Conservation (phyloP, 2,329 filamentous ascomycete species). For the Xenosphaeropsis pyriputrescens region DNA sequence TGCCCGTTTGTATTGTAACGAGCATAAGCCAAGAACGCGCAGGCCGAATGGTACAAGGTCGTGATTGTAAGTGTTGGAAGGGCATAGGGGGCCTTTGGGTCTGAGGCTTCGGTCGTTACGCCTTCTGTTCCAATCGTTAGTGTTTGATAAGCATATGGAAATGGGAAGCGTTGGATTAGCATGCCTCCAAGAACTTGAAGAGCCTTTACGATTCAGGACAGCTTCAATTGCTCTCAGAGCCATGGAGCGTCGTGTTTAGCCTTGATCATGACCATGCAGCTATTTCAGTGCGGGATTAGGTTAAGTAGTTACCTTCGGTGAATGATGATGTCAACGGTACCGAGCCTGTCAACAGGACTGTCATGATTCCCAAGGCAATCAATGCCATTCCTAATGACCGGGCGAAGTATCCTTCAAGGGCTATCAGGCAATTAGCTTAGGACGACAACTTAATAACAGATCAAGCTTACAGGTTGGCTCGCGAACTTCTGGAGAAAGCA, state of each 20-base stretch:
- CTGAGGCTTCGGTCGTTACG: constrained; percentile 25
- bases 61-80: constrained; percentile 44
- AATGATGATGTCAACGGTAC: constrained; percentile 36
- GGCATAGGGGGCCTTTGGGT: constrained; percentile 38
- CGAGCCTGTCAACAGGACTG: constrained; percentile 46
- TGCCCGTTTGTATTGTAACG: constrained; percentile 35
- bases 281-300: too few species aligned
- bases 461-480: constrained; percentile 33
- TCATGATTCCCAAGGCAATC: constrained; percentile 38
- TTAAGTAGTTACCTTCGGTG: constrained; percentile 10
- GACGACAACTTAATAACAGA: not conserved
- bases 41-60: constrained; percentile 37
- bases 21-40: constrained; percentile 43
- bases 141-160: too few species aligned
- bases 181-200: too few species aligned
- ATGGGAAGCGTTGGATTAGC: too few species aligned
- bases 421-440: constrained; percentile 18
- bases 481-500: constrained; percentile 41
- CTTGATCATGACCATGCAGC: too few species aligned
- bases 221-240: constrained; percentile 2
- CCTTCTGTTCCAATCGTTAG: constrained; percentile 6
- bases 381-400: constrained; percentile 43
- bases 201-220: constrained; percentile 9
- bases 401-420: constrained; percentile 48
- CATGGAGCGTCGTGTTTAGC: not conserved